Conservation (phyloP, 345 rosid genomes). For the Salix viminalis region DNA sequence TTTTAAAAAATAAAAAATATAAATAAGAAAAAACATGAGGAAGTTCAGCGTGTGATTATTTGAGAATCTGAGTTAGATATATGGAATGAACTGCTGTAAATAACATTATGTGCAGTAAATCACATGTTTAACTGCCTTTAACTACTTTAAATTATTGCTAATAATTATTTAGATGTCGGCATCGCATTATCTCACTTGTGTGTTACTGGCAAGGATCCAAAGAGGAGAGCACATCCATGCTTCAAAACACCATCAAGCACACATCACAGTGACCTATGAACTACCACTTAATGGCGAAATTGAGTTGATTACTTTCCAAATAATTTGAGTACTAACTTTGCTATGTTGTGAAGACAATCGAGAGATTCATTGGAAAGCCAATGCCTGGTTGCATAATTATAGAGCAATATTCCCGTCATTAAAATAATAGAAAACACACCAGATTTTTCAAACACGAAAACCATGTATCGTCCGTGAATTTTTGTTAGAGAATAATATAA, state of each 20-base stretch:
- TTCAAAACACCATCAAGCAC: conserved; percentile 21
- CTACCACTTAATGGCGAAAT: conserved; percentile 25
- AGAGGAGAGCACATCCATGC: conserved; percentile 27
- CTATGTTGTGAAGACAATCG: background rate
- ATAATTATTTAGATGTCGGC: background rate
- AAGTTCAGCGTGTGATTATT: no score
- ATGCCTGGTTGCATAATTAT: conserved; percentile 28
- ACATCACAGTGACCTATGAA: conserved; percentile 38
- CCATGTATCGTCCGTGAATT: no score
- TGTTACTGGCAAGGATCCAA: conserved; percentile 15
- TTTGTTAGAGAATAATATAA: no score
- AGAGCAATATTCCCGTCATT: conserved; percentile 45
- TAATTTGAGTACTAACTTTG: conserved; percentile 3
- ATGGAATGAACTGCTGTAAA: background rate
- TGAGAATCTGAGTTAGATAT: no score
- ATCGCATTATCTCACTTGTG: conserved; percentile 25
- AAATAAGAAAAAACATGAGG: no score
- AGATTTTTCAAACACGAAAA: no score
- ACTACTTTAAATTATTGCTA: background rate
- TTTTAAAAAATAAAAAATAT: no score
- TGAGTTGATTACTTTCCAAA: conserved; percentile 20
- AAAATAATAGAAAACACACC: background rate
- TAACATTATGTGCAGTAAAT: background rate
- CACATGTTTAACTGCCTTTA: background rate
- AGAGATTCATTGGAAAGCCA: background rate